Base-by-base conservation (phyloP, 148 eudicot species). In the Fagopyrum esculentum region DNA sequence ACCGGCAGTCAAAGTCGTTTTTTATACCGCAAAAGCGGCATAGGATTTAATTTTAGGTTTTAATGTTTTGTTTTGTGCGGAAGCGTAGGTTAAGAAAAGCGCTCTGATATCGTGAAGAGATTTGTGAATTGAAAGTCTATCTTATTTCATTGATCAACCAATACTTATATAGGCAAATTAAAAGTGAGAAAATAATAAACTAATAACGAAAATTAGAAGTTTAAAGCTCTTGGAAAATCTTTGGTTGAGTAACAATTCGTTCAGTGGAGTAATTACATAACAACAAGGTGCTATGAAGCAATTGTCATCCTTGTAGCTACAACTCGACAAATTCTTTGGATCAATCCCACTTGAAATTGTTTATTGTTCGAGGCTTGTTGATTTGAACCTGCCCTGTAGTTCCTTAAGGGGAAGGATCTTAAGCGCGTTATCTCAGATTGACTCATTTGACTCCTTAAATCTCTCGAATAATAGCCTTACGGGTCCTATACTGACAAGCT, bases 371-470 rank as follows among this genome's bases (percentile, higher is more conserved):
- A 73, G 87, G 79, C 84, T 94, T 48, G 98, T 85, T 61, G 93
- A 91, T 43, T 73, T 95, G 17, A 85, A 92, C 80, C 89, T 95
- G 10, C 92, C 94, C 7, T 77, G 76, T 19, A 95, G 92, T 79
- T 81, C 73, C 22, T 76, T 95, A 8, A 77, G 72, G 56, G 97
- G 92, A 59, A 59, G n/a, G 2, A 90, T 95, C 66, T 98, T 98
- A 1, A 66, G 63, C 57, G 74, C 84, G 13, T 80, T 95, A 48
- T 77, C 90, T 9, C 75, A 73, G 26, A 89, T 90, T 80, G 50
- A 71, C 77, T 85, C 88, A 22, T 78, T 95, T 81, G 92, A 95
- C 78, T 88, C 99, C 45, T 83, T 95, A 59, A 95, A 95, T 80
- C 89, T 95, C 78, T 95, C 99, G 5, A 77, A 82, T 30, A 95